These are phyloP conservation scores for Talaromyces stipitatus DNA, from an alignment of 495 filamentous ascomycete genomes.

Conservation along the genomic window DNA sequence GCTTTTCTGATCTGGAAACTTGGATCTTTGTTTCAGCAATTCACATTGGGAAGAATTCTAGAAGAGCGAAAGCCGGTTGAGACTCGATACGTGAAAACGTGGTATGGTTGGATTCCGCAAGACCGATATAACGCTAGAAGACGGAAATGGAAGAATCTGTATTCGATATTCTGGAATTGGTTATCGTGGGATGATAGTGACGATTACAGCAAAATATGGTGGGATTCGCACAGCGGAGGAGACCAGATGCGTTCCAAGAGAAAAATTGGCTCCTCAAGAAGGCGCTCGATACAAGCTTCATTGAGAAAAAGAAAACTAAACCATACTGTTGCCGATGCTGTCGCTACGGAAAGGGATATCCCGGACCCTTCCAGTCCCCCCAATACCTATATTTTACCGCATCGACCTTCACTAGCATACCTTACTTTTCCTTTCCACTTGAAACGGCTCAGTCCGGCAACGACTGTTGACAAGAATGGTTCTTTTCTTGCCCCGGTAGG, in stretches of 20 bases:
- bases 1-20: constrained; percentile 35
- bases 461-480: neutral
- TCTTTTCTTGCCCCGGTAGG: neutral
- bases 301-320: neutral
- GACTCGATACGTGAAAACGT: constrained; percentile 33
- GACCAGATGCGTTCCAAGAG: constrained; percentile 11
- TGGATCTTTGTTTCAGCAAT: constrained; percentile 27
- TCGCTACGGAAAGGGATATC: neutral
- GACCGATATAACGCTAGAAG: constrained; percentile 27
- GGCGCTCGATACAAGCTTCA: neutral
- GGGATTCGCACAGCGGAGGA: constrained; percentile 25
- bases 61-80: constrained; percentile 20
- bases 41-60: constrained; percentile 27
- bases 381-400: neutral
- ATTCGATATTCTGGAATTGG: constrained; percentile 15
- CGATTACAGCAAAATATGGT: constrained; percentile 36
- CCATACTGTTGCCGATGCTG: neutral
- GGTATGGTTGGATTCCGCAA: constrained; percentile 38
- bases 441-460: neutral
- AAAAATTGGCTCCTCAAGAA: neutral
- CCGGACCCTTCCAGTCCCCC: neutral
- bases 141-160: constrained; percentile 12
- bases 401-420: neutral
- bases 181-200: constrained; percentile 28
- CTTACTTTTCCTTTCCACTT: neutral